These are phyloP conservation scores for Nemophila menziesii DNA, from an alignment of 257 asterid genomes.

Conservation along the genomic window DNA sequence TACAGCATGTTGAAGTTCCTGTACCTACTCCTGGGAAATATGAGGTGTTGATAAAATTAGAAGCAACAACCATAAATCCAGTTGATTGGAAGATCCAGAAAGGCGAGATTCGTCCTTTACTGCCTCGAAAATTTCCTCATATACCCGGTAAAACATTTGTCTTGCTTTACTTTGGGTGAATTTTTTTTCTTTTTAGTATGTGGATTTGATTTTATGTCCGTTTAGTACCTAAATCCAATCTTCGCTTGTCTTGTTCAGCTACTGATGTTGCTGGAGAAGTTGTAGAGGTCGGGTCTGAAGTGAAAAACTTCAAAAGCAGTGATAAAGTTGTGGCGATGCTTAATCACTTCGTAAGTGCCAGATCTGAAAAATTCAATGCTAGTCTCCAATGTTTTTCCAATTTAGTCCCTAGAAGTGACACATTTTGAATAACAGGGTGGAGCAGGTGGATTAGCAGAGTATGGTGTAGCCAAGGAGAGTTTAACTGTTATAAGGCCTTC, in stretches of 20 bases:
- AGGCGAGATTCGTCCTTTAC: conserved; percentile 43
- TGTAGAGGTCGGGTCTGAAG: conserved; percentile 39
- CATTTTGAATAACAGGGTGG: conserved; percentile 25
- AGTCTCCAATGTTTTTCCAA: not conserved
- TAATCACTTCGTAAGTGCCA: conserved; percentile 19
- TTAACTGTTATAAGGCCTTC: conserved; percentile 38
- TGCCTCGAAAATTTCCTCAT: conserved; percentile 36
- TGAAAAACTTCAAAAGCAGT: conserved; percentile 36
- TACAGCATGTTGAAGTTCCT: conserved; percentile 62
- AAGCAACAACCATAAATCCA: conserved; percentile 60
- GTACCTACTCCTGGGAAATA: conserved; percentile 44
- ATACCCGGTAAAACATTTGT: conserved; percentile 38
- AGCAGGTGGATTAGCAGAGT: conserved; percentile 67
- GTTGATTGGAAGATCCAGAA: conserved; percentile 57
- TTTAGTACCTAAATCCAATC: not conserved
- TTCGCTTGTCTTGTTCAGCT: conserved; percentile 21
- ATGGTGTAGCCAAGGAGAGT: conserved; percentile 40
- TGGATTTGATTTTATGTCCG: not conserved
- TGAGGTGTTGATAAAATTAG: conserved; percentile 57
- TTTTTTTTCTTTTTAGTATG: not conserved
- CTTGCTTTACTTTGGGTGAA: not conserved
- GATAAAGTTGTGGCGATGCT: conserved; percentile 49
- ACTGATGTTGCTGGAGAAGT: conserved; percentile 61
- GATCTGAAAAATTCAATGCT: not conserved
- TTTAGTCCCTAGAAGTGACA: not conserved